phyloP scores from a whole-genome alignment of 2,329 filamentous ascomycete genomes.

The Pseudocercospora fijiensis region DNA sequence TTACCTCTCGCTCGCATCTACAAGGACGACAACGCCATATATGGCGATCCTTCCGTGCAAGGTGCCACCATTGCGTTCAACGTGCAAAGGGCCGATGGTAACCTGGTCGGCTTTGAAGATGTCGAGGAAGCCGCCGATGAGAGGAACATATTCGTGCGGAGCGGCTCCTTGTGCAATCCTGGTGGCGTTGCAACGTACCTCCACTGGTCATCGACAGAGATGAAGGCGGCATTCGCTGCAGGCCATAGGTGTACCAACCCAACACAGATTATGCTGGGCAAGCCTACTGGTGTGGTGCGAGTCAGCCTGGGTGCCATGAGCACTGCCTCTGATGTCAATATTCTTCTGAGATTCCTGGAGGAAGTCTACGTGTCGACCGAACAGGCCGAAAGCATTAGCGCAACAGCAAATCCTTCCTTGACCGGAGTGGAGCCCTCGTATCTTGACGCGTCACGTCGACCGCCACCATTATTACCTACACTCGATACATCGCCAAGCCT shows the following conservation, averaged over 20 bases:
- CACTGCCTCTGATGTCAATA: slow-evolving; percentile 56
- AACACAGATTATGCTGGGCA: slow-evolving; percentile 54
- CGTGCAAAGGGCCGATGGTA: slow-evolving; percentile 53
- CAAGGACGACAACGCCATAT: slow-evolving; percentile 50
- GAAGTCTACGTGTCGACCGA: slow-evolving; percentile 32
- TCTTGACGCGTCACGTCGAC: background rate
- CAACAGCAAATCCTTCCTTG: slow-evolving; percentile 9
- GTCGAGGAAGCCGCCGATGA: slow-evolving; percentile 61
- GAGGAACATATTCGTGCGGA: slow-evolving; percentile 59
- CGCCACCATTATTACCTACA: slow-evolving; percentile 4
- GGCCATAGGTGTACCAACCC: slow-evolving; percentile 60
- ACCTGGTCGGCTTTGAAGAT: slow-evolving; percentile 56
- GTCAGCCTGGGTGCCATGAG: slow-evolving; percentile 64
- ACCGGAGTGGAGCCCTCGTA: slow-evolving; percentile 12
- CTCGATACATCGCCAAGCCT: slow-evolving; percentile 24
- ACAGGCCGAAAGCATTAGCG: slow-evolving; percentile 11
- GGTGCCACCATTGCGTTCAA: slow-evolving; percentile 67
- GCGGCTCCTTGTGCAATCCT: slow-evolving; percentile 58
- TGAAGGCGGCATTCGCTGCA: slow-evolving; percentile 55
- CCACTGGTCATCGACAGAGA: slow-evolving; percentile 55
- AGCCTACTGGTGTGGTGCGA: slow-evolving; percentile 61
- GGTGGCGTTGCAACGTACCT: slow-evolving; percentile 51
- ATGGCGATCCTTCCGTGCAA: slow-evolving; percentile 54
- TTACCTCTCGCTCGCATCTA: slow-evolving; percentile 56
- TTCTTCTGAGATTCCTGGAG: slow-evolving; percentile 55